Evolutionary conservation across 225 moss, liverwort and hornwort genomes (phyloP).

Genomic region (Pseudoscleropodium purum): DNA sequence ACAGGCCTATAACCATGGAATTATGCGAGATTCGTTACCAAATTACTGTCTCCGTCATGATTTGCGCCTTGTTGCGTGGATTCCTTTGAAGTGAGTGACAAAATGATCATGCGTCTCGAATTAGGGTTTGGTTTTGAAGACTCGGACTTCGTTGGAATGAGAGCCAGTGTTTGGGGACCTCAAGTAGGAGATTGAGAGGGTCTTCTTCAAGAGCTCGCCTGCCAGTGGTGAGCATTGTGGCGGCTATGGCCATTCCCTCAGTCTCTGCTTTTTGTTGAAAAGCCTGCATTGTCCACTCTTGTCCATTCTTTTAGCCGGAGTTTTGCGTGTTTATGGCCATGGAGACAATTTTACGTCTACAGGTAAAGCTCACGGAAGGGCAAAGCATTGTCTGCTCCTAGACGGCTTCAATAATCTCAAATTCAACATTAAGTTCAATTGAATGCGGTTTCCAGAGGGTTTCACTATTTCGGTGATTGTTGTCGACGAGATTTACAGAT

Average conservation of each 20-base stretch:
- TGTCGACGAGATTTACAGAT: background rate
- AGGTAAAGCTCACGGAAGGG: background rate
- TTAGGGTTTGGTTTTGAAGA: background rate
- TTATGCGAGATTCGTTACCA: background rate
- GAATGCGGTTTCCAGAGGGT: background rate
- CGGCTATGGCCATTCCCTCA: background rate
- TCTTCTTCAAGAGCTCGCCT: background rate
- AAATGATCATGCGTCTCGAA: background rate
- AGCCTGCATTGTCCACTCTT: background rate
- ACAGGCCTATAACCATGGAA: background rate
- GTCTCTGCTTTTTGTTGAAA: background rate
- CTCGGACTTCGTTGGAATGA: background rate
- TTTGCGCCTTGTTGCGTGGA: background rate
- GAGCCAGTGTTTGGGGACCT: conserved; percentile 9
- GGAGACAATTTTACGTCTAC: background rate
- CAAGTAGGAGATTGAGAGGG: conserved; percentile 24
- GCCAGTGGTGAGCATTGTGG: background rate
- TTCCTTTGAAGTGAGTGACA: background rate
- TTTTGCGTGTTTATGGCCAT: background rate
- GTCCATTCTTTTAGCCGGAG: background rate
- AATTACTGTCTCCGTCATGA: background rate
- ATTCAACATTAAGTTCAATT: background rate
- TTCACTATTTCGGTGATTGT: background rate
- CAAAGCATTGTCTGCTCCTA: background rate
- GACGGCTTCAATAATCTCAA: background rate